These are phyloP conservation scores for Vitis hybrid DNA, from an alignment of 177 flowering plant genomes.

Conservation along the genomic window DNA sequence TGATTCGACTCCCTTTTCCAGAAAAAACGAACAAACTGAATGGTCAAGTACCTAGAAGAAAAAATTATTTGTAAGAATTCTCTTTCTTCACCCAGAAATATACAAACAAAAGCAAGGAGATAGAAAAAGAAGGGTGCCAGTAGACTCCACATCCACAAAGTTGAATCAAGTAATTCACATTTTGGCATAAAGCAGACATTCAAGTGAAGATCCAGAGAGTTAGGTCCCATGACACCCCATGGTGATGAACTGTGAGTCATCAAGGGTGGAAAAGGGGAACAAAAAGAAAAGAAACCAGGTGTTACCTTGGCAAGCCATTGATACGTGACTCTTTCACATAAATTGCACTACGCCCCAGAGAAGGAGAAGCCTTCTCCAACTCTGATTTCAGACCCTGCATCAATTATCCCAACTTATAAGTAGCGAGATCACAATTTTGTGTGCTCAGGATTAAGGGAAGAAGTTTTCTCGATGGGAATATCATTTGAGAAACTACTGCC, in stretches of 20 bases:
- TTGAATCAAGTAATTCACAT: background rate
- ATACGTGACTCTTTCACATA: slow-evolving; percentile 89
- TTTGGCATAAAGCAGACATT: background rate
- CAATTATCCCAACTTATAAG: slow-evolving; percentile 1
- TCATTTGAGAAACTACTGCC: too few relatives aligned
- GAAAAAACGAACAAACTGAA: slow-evolving; percentile 98
- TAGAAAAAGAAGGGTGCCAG: background rate
- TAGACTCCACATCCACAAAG: background rate
- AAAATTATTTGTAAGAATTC: background rate
- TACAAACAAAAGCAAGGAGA: background rate
- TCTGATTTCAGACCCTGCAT: slow-evolving; percentile 89
- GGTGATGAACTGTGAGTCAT: background rate
- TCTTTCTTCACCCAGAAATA: background rate
- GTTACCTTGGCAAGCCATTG: slow-evolving; percentile 83
- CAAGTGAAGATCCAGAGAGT: too few relatives aligned
- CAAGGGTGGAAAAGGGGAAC: background rate
- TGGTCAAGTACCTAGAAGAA: slow-evolving; percentile 72
- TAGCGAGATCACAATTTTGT: background rate
- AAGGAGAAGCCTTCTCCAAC: slow-evolving; percentile 88
- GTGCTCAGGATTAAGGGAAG: too few relatives aligned
- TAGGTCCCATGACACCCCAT: background rate
- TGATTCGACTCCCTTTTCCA: slow-evolving; percentile 99
- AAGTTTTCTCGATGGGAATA: too few relatives aligned
- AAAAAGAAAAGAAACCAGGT: background rate
- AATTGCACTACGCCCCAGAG: slow-evolving; percentile 89